A percentile compares a stretch with the other conserved stretches of the same genome.
phyloP scores from a whole-genome alignment of 768 basidiomycete genomes.

The Lactifluus echinatus region DNA sequence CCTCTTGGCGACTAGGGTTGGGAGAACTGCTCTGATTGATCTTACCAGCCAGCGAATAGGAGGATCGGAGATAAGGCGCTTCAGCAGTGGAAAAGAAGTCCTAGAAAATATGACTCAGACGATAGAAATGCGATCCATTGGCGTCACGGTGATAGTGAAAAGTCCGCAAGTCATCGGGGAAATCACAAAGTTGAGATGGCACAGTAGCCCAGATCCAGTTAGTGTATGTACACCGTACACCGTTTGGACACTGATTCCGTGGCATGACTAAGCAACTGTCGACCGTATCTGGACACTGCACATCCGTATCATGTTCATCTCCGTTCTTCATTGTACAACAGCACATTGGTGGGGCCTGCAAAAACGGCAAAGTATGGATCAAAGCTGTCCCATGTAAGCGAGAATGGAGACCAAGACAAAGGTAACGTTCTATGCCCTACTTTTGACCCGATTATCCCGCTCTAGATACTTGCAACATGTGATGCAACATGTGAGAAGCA shows the following conservation, averaged over 20 bases:
- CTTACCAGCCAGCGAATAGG: too few relatives aligned
- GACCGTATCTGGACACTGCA: neutral
- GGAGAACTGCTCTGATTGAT: neutral
- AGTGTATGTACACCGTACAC: too few relatives aligned
- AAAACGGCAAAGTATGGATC: neutral
- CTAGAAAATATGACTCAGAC: too few relatives aligned
- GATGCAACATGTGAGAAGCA: neutral
- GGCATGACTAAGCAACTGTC: neutral
- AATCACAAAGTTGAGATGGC: too few relatives aligned
- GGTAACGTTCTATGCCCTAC: neutral
- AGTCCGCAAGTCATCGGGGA: neutral
- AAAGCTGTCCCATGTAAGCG: neutral
- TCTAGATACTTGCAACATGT: neutral
- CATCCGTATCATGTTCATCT: neutral
- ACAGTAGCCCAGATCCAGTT: too few relatives aligned
- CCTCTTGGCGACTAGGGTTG: constrained; percentile 7
- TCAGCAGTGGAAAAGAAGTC: neutral
- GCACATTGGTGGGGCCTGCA: neutral
- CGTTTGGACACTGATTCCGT: neutral
- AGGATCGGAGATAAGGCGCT: neutral
- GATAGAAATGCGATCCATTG: neutral
- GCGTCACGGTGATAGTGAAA: neutral
- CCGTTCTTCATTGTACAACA: neutral
- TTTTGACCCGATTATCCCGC: neutral
- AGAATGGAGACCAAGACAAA: neutral